A percentile compares a stretch with the other conserved stretches of the same genome.
These are phyloP conservation scores for Mariannaea elegans DNA, from an alignment of 2,329 filamentous ascomycete species.

Conservation along the genomic window DNA sequence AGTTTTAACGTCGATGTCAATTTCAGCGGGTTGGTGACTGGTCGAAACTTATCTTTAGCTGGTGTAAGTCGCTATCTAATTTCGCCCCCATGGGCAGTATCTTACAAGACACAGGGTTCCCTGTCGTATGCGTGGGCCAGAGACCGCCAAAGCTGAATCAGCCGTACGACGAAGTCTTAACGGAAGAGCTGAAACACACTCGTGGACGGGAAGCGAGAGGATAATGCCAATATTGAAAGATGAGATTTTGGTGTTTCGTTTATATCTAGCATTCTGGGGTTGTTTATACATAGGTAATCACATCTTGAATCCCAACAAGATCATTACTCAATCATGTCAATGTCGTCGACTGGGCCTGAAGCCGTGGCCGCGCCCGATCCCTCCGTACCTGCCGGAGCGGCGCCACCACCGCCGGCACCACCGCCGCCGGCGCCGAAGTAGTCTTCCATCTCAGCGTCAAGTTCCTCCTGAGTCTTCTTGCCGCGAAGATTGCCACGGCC, in stretches of 20 bases:
- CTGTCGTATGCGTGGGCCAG: slow-evolving; percentile 36
- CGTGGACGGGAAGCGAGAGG: background rate
- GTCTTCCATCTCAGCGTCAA: slow-evolving; percentile 97
- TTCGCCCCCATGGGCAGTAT: background rate
- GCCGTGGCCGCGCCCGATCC: slow-evolving; percentile 33
- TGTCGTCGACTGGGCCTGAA: slow-evolving; percentile 58
- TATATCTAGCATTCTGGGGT: slow-evolving; percentile 39
- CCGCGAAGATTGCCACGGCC: slow-evolving; percentile 60
- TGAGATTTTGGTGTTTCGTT: slow-evolving; percentile 22
- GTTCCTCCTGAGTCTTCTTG: slow-evolving; percentile 88
- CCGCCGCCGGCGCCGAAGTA: slow-evolving; percentile 72
- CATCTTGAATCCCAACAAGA: slow-evolving; percentile 18
- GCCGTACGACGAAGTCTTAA: background rate
- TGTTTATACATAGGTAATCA: slow-evolving; percentile 17
- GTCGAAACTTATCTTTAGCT: slow-evolving; percentile 36
- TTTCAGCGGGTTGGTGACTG: slow-evolving; percentile 38
- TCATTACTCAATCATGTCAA: slow-evolving; percentile 75
- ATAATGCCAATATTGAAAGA: slow-evolving; percentile 20
- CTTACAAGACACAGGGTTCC: slow-evolving; percentile 31
- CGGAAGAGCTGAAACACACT: background rate
- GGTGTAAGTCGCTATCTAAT: slow-evolving; percentile 26
- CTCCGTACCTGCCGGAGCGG: slow-evolving; percentile 42
- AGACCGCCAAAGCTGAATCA: slow-evolving; percentile 24
- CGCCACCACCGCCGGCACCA: slow-evolving; percentile 50
- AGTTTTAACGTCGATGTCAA: slow-evolving; percentile 36